A percentile compares a stretch with the other conserved stretches of the same genome.
Conservation (phyloP, 164 flowering plant genomes). For the Akebia trifoliata region DNA sequence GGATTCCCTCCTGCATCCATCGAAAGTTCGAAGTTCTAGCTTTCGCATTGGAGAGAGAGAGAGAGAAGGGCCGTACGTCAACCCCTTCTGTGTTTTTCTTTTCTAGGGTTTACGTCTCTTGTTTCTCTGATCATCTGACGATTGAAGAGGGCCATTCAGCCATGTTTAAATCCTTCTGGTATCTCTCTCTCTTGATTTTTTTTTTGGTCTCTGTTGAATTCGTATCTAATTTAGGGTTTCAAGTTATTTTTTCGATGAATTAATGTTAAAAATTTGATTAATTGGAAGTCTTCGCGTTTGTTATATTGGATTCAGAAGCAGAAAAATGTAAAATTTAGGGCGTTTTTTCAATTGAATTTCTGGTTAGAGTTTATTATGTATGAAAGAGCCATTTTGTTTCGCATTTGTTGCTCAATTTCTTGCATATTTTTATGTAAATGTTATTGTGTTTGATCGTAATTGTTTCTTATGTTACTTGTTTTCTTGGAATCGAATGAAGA, state of each 20-base stretch:
- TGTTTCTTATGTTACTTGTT: background rate
- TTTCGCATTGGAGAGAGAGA: background rate
- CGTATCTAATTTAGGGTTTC: background rate
- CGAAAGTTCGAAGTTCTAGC: too few relatives aligned
- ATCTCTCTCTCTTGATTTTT: background rate
- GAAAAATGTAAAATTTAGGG: background rate
- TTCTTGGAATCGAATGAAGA: background rate
- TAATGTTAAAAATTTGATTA: background rate
- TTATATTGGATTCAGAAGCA: background rate
- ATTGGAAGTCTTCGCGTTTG: background rate
- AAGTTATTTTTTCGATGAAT: background rate
- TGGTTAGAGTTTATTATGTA: background rate
- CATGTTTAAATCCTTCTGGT: conserved; percentile 22
- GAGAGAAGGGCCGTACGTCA: too few relatives aligned
- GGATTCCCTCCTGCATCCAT: too few relatives aligned
- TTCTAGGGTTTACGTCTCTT: background rate
- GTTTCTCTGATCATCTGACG: background rate
- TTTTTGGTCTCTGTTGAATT: background rate
- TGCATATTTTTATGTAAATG: background rate
- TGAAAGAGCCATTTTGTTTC: background rate
- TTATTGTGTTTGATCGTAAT: background rate
- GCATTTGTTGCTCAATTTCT: background rate
- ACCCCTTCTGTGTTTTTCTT: too few relatives aligned
- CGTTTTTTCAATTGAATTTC: background rate
- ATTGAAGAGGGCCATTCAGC: conserved; percentile 2